Percentiles rank a stretch among this genome's conserved stretches.
These are phyloP conservation scores for Curvularia verruculosa DNA, from an alignment of 2,329 filamentous ascomycete genomes.

Conservation along the genomic window DNA sequence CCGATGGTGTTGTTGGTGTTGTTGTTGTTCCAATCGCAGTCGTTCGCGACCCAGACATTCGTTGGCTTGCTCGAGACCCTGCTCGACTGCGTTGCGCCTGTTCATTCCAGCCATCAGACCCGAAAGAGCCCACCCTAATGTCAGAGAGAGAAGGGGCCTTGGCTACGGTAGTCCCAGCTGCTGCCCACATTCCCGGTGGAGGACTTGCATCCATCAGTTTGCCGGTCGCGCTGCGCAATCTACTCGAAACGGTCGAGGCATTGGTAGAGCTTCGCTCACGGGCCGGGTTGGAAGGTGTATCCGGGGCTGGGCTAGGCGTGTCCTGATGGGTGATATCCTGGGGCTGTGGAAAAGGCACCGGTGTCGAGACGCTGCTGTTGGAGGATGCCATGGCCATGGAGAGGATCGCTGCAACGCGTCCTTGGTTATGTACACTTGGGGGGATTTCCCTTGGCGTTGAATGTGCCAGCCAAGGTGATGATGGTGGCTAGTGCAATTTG, in stretches of 20 bases:
- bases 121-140: constrained; percentile 49
- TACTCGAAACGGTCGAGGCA: constrained; percentile 40
- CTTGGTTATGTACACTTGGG: constrained; percentile 11
- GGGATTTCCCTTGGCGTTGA: constrained; percentile 10
- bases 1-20: constrained; percentile 17
- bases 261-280: constrained; percentile 38
- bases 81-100: constrained; percentile 36
- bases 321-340: constrained; percentile 21
- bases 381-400: constrained; percentile 29
- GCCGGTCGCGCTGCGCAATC: constrained; percentile 45
- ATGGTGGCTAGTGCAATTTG: constrained; percentile 17
- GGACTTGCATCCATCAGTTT: constrained; percentile 48
- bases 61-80: constrained; percentile 34
- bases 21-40: constrained; percentile 14
- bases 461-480: constrained; percentile 21
- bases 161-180: constrained; percentile 49
- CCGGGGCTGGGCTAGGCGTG: constrained; percentile 17
- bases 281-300: constrained; percentile 22
- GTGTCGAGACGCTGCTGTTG: constrained; percentile 29
- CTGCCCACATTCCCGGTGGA: constrained; percentile 54
- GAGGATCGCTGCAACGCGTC: neutral
- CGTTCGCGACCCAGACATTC: constrained; percentile 22
- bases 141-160: constrained; percentile 53
- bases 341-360: constrained; percentile 38
- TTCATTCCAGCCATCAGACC: constrained; percentile 42